These are phyloP conservation scores for Penicillium roqueforti DNA, from an alignment of 495 filamentous ascomycete species.

Conservation along the genomic window DNA sequence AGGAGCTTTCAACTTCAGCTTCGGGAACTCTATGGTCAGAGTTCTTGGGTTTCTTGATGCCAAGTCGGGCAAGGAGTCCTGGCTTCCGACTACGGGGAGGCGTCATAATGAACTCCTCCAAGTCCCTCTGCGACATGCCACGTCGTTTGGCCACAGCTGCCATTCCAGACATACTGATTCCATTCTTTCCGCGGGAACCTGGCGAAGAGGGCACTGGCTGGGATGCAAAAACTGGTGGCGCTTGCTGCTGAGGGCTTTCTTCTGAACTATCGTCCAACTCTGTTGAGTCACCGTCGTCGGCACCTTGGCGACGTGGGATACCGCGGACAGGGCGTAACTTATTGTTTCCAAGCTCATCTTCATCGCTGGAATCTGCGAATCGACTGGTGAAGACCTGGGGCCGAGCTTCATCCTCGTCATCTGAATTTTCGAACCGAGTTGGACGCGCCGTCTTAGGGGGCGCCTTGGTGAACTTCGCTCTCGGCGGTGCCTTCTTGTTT, in stretches of 20 bases:
- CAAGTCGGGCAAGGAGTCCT: constrained; percentile 40
- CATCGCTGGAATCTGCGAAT: constrained; percentile 80
- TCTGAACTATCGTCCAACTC: constrained; percentile 64
- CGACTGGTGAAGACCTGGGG: constrained; percentile 56
- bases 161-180: constrained; percentile 31
- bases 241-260: constrained; percentile 28
- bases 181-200: constrained; percentile 11
- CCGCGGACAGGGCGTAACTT: constrained; percentile 58
- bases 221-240: constrained; percentile 9
- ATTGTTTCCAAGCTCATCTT: constrained; percentile 45
- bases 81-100: constrained; percentile 35
- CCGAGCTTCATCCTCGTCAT: constrained; percentile 52
- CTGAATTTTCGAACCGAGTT: constrained; percentile 63
- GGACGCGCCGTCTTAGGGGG: constrained; percentile 12
- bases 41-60: constrained; percentile 36
- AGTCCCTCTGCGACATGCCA: constrained; percentile 39
- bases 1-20: constrained; percentile 25
- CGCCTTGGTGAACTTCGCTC: constrained; percentile 30
- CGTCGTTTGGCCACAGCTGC: constrained; percentile 40
- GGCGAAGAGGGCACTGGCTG: constrained; percentile 11
- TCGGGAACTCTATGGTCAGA: constrained; percentile 32
- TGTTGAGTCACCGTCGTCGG: constrained; percentile 60
- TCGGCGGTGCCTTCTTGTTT: constrained; percentile 37
- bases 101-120: constrained; percentile 38
- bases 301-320: constrained; percentile 52